Percentiles rank a stretch among this genome's conserved stretches.
Conservation (phyloP, 108 stramenopile species). For the Nannochloropsis salina region DNA sequence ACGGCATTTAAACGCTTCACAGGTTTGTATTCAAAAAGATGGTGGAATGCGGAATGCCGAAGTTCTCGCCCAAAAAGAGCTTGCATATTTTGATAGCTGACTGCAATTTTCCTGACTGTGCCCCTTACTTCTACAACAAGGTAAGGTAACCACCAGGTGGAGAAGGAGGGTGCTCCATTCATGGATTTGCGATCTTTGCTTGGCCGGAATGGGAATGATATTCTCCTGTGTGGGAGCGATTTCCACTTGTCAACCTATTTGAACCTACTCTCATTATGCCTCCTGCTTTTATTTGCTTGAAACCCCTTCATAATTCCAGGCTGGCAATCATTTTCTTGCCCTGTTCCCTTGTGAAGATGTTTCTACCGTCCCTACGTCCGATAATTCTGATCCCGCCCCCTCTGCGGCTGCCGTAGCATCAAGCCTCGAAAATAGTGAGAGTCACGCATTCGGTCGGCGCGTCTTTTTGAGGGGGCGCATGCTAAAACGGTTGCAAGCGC, state of each 20-base stretch:
- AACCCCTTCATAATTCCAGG: background rate
- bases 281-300: no score
- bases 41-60: background rate
- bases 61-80: background rate
- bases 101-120: slow-evolving; percentile 22
- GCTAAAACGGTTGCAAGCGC: slow-evolving; percentile 7
- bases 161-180: background rate
- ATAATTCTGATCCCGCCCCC: background rate
- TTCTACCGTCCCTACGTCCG: background rate
- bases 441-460: background rate
- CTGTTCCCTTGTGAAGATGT: slow-evolving; percentile 54
- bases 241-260: no score
- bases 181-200: background rate
- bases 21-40: background rate
- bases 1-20: background rate
- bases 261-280: no score
- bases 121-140: slow-evolving; percentile 20
- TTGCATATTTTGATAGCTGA: slow-evolving; percentile 54
- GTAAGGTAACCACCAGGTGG: background rate
- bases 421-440: background rate
- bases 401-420: background rate
- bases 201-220: no score
- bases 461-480: slow-evolving; percentile 6
- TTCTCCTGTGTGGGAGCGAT: no score
- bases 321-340: slow-evolving; percentile 91